phyloP scores from a whole-genome alignment of 2,329 filamentous ascomycete genomes.

The Nannizzia gypsea region DNA sequence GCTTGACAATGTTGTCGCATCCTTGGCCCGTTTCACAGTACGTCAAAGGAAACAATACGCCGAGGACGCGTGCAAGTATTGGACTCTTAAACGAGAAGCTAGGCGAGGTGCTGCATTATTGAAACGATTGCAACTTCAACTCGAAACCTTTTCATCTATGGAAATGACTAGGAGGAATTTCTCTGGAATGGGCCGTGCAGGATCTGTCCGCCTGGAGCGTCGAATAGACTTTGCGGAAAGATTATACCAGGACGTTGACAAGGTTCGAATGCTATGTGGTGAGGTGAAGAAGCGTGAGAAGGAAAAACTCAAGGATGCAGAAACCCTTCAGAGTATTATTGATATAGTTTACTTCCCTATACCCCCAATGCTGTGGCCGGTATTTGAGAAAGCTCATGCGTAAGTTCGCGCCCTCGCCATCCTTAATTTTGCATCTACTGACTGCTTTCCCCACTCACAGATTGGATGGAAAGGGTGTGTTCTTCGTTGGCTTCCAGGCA shows the following conservation, averaged over 20 bases:
- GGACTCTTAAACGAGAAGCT: conserved; percentile 92
- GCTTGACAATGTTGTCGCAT: conserved; percentile 72
- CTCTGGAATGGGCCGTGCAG: conserved; percentile 80
- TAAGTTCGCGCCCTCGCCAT: conserved; percentile 42
- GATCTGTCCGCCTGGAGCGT: conserved; percentile 62
- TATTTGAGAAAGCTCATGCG: conserved; percentile 68
- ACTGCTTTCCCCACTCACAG: conserved; percentile 16
- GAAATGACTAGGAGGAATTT: conserved; percentile 93
- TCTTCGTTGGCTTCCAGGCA: conserved; percentile 42
- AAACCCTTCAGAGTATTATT: conserved; percentile 66
- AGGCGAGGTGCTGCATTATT: conserved; percentile 80
- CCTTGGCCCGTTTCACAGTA: conserved; percentile 69
- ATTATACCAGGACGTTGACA: conserved; percentile 54
- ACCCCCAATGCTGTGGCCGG: conserved; percentile 59
- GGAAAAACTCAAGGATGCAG: conserved; percentile 63
- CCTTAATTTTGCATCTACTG: conserved; percentile 11
- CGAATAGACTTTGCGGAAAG: conserved; percentile 79
- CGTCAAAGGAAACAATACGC: conserved; percentile 86
- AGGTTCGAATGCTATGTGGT: conserved; percentile 58
- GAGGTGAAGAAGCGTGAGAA: conserved; percentile 64
- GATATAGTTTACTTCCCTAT: conserved; percentile 89
- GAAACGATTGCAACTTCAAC: conserved; percentile 84
- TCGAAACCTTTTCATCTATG: conserved; percentile 95
- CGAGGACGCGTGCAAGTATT: conserved; percentile 88
- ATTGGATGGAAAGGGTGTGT: conserved; percentile 43